Evolutionary conservation across 2,329 filamentous ascomycete genomes (phyloP).

Genomic region (Penicillium sp.): DNA sequence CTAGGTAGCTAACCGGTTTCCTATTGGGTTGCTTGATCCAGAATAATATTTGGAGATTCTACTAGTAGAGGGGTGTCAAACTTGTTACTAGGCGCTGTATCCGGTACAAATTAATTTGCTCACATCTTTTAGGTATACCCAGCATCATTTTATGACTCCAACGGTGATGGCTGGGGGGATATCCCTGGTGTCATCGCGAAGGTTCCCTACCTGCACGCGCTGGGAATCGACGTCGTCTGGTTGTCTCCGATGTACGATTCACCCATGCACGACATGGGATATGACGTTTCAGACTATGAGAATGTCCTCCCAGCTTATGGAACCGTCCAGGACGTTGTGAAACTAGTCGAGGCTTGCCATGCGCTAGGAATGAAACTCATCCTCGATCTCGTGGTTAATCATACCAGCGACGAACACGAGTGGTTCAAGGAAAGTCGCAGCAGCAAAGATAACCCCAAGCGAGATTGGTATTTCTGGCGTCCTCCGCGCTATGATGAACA

Average conservation of each 20-base stretch:
- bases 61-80: no score
- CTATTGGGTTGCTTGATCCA: no score
- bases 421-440: constrained; percentile 70
- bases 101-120: background rate
- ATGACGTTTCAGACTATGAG: constrained; percentile 70
- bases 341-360: constrained; percentile 60
- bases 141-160: constrained; percentile 55
- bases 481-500: constrained; percentile 54
- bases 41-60: no score
- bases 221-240: constrained; percentile 70
- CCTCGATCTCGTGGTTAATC: constrained; percentile 74
- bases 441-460: constrained; percentile 61
- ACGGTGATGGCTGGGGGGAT: constrained; percentile 67
- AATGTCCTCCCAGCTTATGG: constrained; percentile 65
- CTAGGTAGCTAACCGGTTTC: no score
- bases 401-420: constrained; percentile 69
- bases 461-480: constrained; percentile 66
- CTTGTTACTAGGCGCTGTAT: no score
- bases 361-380: constrained; percentile 68
- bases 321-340: constrained; percentile 63
- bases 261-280: constrained; percentile 69
- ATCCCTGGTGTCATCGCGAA: constrained; percentile 66
- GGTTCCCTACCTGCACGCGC: constrained; percentile 63
- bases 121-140: constrained; percentile 25
- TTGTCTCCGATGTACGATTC: constrained; percentile 67